Evolutionary conservation across 768 basidiomycete species (phyloP), one percentile per base, ranked within the genome.

Genomic region (Pleurotus ostreatus): DNA sequence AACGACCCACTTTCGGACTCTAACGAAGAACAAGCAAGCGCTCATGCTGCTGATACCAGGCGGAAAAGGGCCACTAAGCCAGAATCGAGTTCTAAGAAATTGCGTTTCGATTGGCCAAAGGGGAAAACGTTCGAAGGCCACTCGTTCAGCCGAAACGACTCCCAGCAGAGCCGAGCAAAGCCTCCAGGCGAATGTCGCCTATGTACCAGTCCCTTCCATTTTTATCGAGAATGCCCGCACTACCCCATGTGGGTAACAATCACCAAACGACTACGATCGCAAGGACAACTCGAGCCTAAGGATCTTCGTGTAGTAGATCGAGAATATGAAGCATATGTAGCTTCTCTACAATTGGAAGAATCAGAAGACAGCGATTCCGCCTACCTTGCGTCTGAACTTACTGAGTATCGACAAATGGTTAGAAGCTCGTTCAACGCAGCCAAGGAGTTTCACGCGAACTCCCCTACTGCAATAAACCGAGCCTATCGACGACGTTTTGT

Each of bases 181-280:
- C 40, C 52, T 1, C 57, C 55, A 8, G 60, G 63, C 0, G 18
- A 12, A 0, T 68, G 65, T 40, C 64, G 55, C 20, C 45, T 68
- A 0, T 68, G 67, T 22, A 59, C 62, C 1, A 68, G 67, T 49
- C 37, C 59, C 0, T 58, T 60, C 0, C 66, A 68, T 16, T 64
- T 57, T 26, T 58, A 46, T 0, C 43, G 61, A 2, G 63, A 65
- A 13, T 68, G 66, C 20, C 57, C 62, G 0, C 63, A 68, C 16
- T 65, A 61, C 39, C 58, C 61, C 0, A 25, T 30, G 1, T 68
- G 61, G 58, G 38, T 59, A 0, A 11, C 23, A 1, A n/a, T 66
- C 16, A 46, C 60, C 1, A 52, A 54, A 1, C 60, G 59, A 2
- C 45, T 59, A 1, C 18, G 58, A 5, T 4, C 61, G 0, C 43